Percentiles rank a stretch among this genome's conserved stretches.
These are phyloP conservation scores for Syzygium malaccense DNA, from an alignment of 441 rosid genomes.

Conservation along the genomic window DNA sequence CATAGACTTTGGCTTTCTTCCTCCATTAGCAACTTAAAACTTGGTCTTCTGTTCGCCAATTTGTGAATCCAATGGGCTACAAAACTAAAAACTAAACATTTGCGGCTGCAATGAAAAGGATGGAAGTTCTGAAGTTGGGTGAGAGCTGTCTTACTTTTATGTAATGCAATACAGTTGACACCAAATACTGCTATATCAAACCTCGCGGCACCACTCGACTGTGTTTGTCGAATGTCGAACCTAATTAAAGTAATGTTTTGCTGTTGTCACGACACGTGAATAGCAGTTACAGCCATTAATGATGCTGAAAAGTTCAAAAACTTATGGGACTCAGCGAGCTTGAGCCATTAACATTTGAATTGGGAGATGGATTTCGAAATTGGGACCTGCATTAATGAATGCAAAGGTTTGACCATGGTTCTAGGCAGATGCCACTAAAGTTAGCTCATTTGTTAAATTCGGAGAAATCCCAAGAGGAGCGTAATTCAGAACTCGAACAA, in stretches of 20 bases:
- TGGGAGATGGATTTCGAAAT: not conserved
- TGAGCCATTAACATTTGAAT: not conserved
- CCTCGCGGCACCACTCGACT: not conserved
- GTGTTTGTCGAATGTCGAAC: not conserved
- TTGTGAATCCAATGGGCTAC: not conserved
- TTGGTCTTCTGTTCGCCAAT: not conserved
- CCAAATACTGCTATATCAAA: not conserved
- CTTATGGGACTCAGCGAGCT: not conserved
- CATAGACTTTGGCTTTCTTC: constrained; percentile 27
- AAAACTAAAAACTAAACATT: not conserved
- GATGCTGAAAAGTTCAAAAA: not conserved
- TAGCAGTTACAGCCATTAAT: not conserved
- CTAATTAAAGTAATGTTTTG: not conserved
- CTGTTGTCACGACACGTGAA: not conserved
- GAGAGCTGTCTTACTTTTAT: not conserved
- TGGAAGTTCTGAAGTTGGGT: not conserved
- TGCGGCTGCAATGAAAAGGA: not conserved
- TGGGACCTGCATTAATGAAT: not conserved
- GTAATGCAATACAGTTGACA: not conserved
- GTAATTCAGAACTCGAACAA: not conserved
- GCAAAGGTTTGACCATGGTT: not conserved
- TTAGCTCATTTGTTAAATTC: not conserved
- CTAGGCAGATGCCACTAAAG: not conserved
- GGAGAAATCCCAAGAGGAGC: not conserved
- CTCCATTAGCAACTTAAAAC: constrained; percentile 3